Evolutionary conservation across 139 green algal species (phyloP), one percentile per base, ranked within the genome.

Genomic region (Mesotaenium endlicherianum): DNA sequence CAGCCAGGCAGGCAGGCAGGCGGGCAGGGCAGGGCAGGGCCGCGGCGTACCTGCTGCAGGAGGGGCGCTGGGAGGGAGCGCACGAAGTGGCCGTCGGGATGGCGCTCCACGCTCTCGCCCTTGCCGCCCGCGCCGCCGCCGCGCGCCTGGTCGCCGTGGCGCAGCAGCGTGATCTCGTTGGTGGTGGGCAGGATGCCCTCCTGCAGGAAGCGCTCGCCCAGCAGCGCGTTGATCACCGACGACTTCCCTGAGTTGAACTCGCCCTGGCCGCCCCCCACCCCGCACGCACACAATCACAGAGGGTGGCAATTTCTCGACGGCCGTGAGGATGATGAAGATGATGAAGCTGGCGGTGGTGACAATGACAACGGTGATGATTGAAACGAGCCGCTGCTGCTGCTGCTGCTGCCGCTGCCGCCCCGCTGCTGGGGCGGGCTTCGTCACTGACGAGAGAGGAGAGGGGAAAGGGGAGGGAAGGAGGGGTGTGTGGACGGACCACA

Each of bases 121-220:
- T 84, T 78, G 41, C 80, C 34, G 80, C 64, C 11, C 70, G 50
- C 78, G 20, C 72, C 41, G 47, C 34, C 16, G 8, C 49, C n/a
- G 31, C 72, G 1, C 34, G 34, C 31, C 69, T 20, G 2, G 38
- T 87, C 55, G n/a, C 16, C 70, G 59, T 93, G 95, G 78, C 92
- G 93, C 45, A 99, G 88, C n/a, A 98, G 89, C 16, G 86, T 94
- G 83, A 99, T 98, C 86, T 99, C 96, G 83, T 99, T 99, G 47
- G 96, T 99, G 75, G 96, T 99, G 43, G 96, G 96, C 83, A 99
- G 89, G 59, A 98, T 95, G 58, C 96, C 96, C 67, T 97, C 93
- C 0, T 91, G 91, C 34, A 99, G 88, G 78, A 95, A 95, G 42
- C 89, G 86, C 26, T 53, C 70, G 4, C 94, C 95, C 55, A 98